A percentile compares a stretch with the other conserved stretches of the same genome.
phyloP scores from a whole-genome alignment of 1,139 yeast species.

The Sugiyamaella japonica region DNA sequence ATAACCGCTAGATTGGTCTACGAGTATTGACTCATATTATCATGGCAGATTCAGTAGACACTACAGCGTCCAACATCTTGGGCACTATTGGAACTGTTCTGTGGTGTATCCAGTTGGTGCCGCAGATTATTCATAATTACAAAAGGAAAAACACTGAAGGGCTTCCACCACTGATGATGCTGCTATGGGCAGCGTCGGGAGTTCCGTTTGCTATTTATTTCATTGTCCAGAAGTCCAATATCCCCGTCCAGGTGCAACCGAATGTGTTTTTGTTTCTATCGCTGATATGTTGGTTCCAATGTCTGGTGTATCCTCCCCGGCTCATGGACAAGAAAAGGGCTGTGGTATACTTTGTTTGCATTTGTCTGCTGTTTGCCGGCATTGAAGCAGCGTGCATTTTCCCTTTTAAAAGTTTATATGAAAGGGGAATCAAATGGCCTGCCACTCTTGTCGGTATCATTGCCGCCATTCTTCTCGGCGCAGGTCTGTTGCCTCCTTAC shows the following conservation, averaged over 20 bases:
- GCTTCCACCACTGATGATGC: slow-evolving; percentile 78
- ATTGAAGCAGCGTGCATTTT: slow-evolving; percentile 69
- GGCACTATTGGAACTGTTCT: slow-evolving; percentile 88
- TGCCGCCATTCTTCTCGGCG: slow-evolving; percentile 72
- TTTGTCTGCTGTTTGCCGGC: slow-evolving; percentile 52
- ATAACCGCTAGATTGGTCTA: too few relatives aligned
- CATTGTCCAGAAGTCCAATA: slow-evolving; percentile 65
- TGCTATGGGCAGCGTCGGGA: slow-evolving; percentile 81
- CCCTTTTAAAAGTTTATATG: slow-evolving; percentile 66
- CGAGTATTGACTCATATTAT: too few relatives aligned
- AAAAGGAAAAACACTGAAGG: slow-evolving; percentile 80
- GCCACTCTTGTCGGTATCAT: slow-evolving; percentile 71
- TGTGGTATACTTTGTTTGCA: slow-evolving; percentile 27
- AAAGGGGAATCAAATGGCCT: slow-evolving; percentile 66
- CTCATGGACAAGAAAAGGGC: slow-evolving; percentile 29
- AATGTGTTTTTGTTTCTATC: slow-evolving; percentile 77
- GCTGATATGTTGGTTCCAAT: slow-evolving; percentile 65
- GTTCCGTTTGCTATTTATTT: slow-evolving; percentile 83
- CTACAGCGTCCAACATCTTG: slow-evolving; percentile 64
- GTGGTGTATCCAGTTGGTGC: slow-evolving; percentile 89
- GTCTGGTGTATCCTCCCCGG: slow-evolving; percentile 77
- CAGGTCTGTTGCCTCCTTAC: slow-evolving; percentile 86
- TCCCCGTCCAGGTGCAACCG: slow-evolving; percentile 84
- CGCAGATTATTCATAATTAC: slow-evolving; percentile 77
- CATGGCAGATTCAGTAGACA: slow-evolving; percentile 1